Conservation (phyloP, 1,284 basidiomycete species). For the Ceratobasidium sp. region DNA sequence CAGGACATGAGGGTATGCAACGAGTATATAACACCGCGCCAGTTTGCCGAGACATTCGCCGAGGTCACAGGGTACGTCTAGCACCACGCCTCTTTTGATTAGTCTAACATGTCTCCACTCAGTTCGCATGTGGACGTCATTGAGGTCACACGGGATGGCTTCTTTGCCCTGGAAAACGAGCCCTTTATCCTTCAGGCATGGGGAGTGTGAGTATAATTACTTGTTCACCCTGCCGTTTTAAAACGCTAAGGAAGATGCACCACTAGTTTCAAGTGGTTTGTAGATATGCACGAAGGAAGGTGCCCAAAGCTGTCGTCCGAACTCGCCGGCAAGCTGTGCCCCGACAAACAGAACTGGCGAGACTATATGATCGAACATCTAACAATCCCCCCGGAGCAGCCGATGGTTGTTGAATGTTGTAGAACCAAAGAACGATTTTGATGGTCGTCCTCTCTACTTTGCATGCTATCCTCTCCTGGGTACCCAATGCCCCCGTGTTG, state of each 20-base stretch:
- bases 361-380: constrained; percentile 25
- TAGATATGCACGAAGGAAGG: constrained; percentile 19
- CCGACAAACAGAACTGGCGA: constrained; percentile 30
- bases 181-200: constrained; percentile 20
- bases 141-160: constrained; percentile 25
- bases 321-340: constrained; percentile 22
- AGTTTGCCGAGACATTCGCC: constrained; percentile 27
- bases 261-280: constrained; percentile 36
- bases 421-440: constrained; percentile 11
- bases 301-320: constrained; percentile 8
- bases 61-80: constrained; percentile 37
- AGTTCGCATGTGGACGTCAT: constrained; percentile 20
- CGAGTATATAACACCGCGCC: constrained; percentile 32
- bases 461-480: background rate
- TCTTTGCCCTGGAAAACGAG: constrained; percentile 1
- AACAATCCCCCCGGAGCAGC: constrained; percentile 15
- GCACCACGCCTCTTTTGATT: background rate
- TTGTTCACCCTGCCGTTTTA: background rate
- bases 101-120: background rate
- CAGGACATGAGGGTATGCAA: constrained; percentile 26
- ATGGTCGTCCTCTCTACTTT: too few relatives aligned
- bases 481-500: too few relatives aligned
- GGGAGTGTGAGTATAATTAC: constrained; percentile 5
- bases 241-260: background rate
- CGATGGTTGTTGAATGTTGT: constrained; percentile 20